A percentile compares a stretch with the other conserved stretches of the same genome.
phyloP scores from a whole-genome alignment of 371 early-diverging fungal genomes.

The Mucor lusitanicus region DNA sequence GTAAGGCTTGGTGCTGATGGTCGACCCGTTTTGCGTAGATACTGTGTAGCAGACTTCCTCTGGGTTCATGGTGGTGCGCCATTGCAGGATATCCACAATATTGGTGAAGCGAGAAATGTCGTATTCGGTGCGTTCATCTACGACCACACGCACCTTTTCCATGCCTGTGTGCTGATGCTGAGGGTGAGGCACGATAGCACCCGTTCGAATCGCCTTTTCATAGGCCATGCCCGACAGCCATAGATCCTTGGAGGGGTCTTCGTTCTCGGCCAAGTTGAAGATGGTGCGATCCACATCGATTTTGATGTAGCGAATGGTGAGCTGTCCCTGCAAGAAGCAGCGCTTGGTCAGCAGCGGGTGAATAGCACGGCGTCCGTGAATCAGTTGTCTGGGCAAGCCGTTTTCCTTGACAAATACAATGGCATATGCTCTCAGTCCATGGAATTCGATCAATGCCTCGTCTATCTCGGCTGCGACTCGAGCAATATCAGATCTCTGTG shows the following conservation, averaged over 20 bases:
- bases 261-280: constrained; percentile 48
- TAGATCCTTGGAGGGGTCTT: constrained; percentile 31
- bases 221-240: constrained; percentile 34
- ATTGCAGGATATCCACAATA: constrained; percentile 64
- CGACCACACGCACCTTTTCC: constrained; percentile 52
- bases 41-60: constrained; percentile 63
- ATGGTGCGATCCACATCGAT: constrained; percentile 53
- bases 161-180: constrained; percentile 72
- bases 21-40: constrained; percentile 3
- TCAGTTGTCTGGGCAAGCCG: constrained; percentile 64
- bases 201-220: constrained; percentile 23
- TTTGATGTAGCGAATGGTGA: constrained; percentile 41
- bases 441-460: constrained; percentile 52
- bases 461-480: constrained; percentile 57
- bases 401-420: constrained; percentile 57
- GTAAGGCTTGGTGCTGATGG: constrained; percentile 60
- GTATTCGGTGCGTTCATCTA: constrained; percentile 64
- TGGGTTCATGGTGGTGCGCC: constrained; percentile 61
- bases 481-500: constrained; percentile 43
- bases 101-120: constrained; percentile 60
- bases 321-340: constrained; percentile 61
- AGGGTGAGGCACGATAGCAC: constrained; percentile 33
- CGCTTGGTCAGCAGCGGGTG: constrained; percentile 62
- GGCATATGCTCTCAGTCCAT: constrained; percentile 61
- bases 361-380: constrained; percentile 64